Evolutionary conservation across 371 early-diverging fungal species (phyloP), one percentile per base, ranked within the genome.

Genomic region (Rhizopus sp.): DNA sequence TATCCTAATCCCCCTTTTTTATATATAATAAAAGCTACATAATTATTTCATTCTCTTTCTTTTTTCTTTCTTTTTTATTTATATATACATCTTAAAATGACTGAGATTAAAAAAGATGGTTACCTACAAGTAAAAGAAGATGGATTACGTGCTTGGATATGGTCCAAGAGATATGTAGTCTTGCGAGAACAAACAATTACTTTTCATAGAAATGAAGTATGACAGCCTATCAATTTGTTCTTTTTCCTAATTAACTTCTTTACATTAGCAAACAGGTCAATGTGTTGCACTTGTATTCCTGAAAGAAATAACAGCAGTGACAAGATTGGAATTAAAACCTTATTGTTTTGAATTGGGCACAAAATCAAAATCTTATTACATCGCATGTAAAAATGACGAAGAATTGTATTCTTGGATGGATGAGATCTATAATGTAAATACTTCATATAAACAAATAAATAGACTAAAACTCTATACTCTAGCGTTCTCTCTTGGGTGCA

Each of bases 401-500:
- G 93, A 93, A 50, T 76, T 93, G 10, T 93, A 93, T 70, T 83
- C 88, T 37, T 93, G 93, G 93, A 85, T 92, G 78, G 93, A 92
- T 63, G 88, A 88, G 55, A 82, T 93, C 57, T 92, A 92, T 69
- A 86, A 84, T 69, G 84, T 85, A 63, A 63, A 42, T 30, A 23
- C 23, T 23, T 23, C 23, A 23, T 23, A 23, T 23, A 47, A 42
- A 12, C 29, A 30, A 37, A 44, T 40, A 16, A 5, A 10, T 10
- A 13, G 39, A 8, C 13, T 13, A 39, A 13, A 10, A 10, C 39
- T 39, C 39, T 23, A 35, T 42, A 5, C 70, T 37, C 54, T 56
- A 77, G 77, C 64, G 72, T 17, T 73, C 75, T 41, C 69, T 72
- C 17, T 60, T 73, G 37, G 73, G 73, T 73, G 88, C 85, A 41